phyloP scores from a whole-genome alignment of 169 alveolate genomes.

The Plasmodium berghei region DNA sequence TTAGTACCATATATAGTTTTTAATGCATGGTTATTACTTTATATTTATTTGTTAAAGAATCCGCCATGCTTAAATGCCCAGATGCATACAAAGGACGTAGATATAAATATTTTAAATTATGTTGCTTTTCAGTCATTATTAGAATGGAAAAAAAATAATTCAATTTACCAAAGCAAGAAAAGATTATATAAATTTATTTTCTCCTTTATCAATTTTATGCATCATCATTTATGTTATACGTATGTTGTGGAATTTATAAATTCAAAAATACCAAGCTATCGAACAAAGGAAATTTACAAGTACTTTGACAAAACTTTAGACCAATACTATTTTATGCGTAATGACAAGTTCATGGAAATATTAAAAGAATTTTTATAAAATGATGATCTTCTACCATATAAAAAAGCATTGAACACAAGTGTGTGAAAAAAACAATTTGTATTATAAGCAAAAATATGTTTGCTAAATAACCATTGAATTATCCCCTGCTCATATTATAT shows the following conservation, averaged over 20 bases:
- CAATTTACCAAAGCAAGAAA: conserved; percentile 69
- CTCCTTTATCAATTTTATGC: conserved; percentile 64
- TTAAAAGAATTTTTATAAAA: conserved; percentile 54
- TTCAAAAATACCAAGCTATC: conserved; percentile 65
- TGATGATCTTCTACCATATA: not conserved
- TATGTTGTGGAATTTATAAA: conserved; percentile 72
- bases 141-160: conserved; percentile 73
- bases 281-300: conserved; percentile 72
- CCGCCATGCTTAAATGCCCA: conserved; percentile 52
- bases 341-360: conserved; percentile 64
- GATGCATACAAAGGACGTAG: conserved; percentile 55
- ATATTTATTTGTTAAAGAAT: conserved; percentile 54
- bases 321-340: conserved; percentile 48
- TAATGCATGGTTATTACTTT: conserved; percentile 59
- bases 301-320: conserved; percentile 73
- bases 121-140: conserved; percentile 62
- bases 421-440: conserved; percentile 9
- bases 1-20: conserved; percentile 62
- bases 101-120: conserved; percentile 71
- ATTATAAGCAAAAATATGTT: no score
- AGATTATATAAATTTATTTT: conserved; percentile 57
- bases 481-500: no score
- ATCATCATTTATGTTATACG: conserved; percentile 72
- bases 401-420: not conserved
- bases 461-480: no score